Evolutionary conservation across 73 alveolate species (phyloP), one percentile per base, ranked within the genome.

Genomic region (Paramecium pentaurelia): DNA sequence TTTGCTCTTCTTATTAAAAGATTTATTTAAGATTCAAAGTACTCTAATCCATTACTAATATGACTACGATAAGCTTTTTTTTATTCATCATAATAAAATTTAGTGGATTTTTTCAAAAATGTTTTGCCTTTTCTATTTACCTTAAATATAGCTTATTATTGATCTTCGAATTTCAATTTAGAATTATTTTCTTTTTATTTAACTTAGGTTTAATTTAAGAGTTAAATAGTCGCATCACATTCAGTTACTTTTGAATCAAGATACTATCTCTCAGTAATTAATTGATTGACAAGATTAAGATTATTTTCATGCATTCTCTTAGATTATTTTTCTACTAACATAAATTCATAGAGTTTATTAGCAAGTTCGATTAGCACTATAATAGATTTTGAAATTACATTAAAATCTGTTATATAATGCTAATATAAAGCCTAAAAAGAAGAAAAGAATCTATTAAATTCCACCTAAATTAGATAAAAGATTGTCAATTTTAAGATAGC

Each of bases 391-490:
- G 6, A 16, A 60, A 60, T 16, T 60, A 60, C 77, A 22, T 60
- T 60, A 22, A 27, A 60, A 60, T 60, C 77, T 60, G 40, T 60
- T 60, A 22, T 60, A 60, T 22, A 27, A 60, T 30, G 64, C 60
- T 10, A 73, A 28, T 12, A 73, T 25, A 8, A 73, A 2, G 2
- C 87, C 87, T 34, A 73, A 14, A 37, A 40, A 37, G 40, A 73
- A 73, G 22, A 73, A 73, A 51, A 73, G 40, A 16, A 30, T 30
- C 37, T 73, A 73, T 18, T 73, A 18, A 16, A 73, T 73, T n/a
- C 87, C 87, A 14, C 87, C 87, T 4, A 73, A 20, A 73, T 73
- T 73, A 1, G 87, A 73, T 12, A 73, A 20, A 30, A 73, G 60
- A 8, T 73, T 37, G 40, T 73, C 87, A 36, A 73, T 25, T 73